Percentiles rank a stretch among this genome's conserved stretches.
phyloP scores from a whole-genome alignment of 2,329 filamentous ascomycete species.

The Ophiostoma quercus region DNA sequence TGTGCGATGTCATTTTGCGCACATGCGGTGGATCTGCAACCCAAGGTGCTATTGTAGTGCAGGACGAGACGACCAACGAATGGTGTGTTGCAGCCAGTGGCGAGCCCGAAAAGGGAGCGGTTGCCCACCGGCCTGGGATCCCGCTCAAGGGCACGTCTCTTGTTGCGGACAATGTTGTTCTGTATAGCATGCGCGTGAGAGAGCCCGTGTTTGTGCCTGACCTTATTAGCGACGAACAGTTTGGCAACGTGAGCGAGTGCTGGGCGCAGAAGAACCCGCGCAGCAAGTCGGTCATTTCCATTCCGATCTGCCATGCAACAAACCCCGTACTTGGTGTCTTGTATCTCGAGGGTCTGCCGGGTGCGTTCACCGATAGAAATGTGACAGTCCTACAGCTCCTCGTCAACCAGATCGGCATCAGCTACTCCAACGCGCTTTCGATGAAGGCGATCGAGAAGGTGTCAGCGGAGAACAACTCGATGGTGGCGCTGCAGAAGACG shows the following conservation, averaged over 20 bases:
- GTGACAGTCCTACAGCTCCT: slow-evolving; percentile 62
- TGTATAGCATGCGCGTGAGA: slow-evolving; percentile 71
- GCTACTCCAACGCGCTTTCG: slow-evolving; percentile 62
- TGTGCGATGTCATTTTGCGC: slow-evolving; percentile 75
- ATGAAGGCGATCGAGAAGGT: slow-evolving; percentile 71
- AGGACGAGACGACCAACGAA: slow-evolving; percentile 53
- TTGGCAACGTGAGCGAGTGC: slow-evolving; percentile 65
- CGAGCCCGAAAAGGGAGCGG: slow-evolving; percentile 63
- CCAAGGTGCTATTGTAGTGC: slow-evolving; percentile 67
- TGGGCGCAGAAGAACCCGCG: slow-evolving; percentile 64
- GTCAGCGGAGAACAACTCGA: slow-evolving; percentile 69
- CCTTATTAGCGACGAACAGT: slow-evolving; percentile 68
- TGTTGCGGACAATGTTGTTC: slow-evolving; percentile 69
- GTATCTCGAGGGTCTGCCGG: slow-evolving; percentile 69
- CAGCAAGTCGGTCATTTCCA: slow-evolving; percentile 71
- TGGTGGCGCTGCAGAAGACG: slow-evolving; percentile 71
- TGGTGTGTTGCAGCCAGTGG: slow-evolving; percentile 73
- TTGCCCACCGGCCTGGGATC: slow-evolving; percentile 60
- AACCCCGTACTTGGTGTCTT: slow-evolving; percentile 67
- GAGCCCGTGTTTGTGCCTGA: slow-evolving; percentile 71
- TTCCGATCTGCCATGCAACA: slow-evolving; percentile 69
- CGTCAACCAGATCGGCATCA: slow-evolving; percentile 72
- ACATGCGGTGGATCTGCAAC: slow-evolving; percentile 67
- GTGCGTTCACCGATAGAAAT: slow-evolving; percentile 71
- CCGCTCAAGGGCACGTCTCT: slow-evolving; percentile 60